Conservation (phyloP, 2,329 filamentous ascomycete species). For the Scopulariopsis brevicaulis region DNA sequence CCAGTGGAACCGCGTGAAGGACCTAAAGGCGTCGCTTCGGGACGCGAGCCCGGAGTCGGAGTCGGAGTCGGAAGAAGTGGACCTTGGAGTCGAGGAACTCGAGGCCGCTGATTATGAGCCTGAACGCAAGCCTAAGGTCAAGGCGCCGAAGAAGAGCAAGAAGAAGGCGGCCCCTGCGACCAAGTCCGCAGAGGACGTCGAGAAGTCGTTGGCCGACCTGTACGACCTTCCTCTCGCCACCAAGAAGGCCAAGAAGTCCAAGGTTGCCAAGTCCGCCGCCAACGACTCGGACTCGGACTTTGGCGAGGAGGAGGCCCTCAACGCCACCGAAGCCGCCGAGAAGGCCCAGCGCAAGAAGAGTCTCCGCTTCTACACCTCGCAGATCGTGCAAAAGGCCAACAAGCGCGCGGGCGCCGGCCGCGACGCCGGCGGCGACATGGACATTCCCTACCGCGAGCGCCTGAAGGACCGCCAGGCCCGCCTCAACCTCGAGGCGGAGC, state of each 20-base stretch:
- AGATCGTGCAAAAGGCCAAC: slow-evolving; percentile 90
- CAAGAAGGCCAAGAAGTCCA: slow-evolving; percentile 23
- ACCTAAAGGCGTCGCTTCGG: slow-evolving; percentile 38
- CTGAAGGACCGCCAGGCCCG: slow-evolving; percentile 76
- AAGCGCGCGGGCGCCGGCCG: slow-evolving; percentile 65
- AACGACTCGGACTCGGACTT: slow-evolving; percentile 66
- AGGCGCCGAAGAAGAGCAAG: slow-evolving; percentile 24
- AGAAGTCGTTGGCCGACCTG: slow-evolving; percentile 60
- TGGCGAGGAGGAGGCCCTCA: slow-evolving; percentile 76
- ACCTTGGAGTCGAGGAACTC: neutral
- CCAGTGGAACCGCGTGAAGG: slow-evolving; percentile 67
- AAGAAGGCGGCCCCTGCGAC: slow-evolving; percentile 26
- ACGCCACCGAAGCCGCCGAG: slow-evolving; percentile 67
- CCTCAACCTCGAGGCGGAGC: slow-evolving; percentile 80
- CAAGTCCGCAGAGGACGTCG: slow-evolving; percentile 42
- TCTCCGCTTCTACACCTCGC: slow-evolving; percentile 94
- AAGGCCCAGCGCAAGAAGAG: slow-evolving; percentile 87
- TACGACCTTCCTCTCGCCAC: slow-evolving; percentile 42
- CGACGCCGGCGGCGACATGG: slow-evolving; percentile 66
- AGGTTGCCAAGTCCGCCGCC: slow-evolving; percentile 20
- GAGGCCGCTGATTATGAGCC: slow-evolving; percentile 15
- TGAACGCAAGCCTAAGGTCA: slow-evolving; percentile 15
- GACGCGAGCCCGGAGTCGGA: slow-evolving; percentile 22
- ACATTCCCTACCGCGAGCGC: slow-evolving; percentile 82
- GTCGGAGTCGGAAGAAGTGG: slow-evolving; percentile 11